Conservation (phyloP, 2,329 filamentous ascomycete genomes). For the Paramyrothecium roridum region DNA sequence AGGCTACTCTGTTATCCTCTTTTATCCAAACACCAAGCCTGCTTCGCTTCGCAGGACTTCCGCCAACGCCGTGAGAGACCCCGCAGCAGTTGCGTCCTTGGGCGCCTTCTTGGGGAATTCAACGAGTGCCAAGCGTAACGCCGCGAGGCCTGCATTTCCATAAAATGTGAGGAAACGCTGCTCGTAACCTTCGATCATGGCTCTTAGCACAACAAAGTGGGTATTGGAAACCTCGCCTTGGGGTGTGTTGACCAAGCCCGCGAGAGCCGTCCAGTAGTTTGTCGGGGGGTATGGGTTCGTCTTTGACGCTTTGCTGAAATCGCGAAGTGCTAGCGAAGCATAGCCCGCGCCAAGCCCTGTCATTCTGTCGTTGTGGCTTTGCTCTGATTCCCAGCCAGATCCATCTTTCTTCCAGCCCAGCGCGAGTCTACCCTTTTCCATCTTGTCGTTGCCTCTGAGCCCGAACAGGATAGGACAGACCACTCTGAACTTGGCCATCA, state of each 20-base stretch:
- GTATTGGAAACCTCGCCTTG: conserved; percentile 65
- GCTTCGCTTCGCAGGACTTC: conserved; percentile 48
- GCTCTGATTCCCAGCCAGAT: conserved; percentile 60
- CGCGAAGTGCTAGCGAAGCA: conserved; percentile 76
- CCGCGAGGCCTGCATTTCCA: conserved; percentile 70
- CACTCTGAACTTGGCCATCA: conserved; percentile 80
- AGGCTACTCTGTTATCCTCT: conserved; percentile 12
- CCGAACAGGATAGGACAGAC: conserved; percentile 85
- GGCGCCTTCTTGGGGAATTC: conserved; percentile 63
- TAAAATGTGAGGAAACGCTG: conserved; percentile 78
- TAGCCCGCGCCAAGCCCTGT: conserved; percentile 81
- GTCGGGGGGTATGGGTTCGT: conserved; percentile 73
- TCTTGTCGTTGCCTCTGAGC: conserved; percentile 72
- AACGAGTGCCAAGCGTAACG: conserved; percentile 68
- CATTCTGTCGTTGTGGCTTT: conserved; percentile 79
- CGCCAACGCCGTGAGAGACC: conserved; percentile 50
- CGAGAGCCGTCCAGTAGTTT: conserved; percentile 79
- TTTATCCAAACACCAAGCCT: conserved; percentile 42
- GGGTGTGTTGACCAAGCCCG: conserved; percentile 74
- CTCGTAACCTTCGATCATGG: conserved; percentile 71
- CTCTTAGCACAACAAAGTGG: conserved; percentile 66
- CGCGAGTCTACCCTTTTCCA: conserved; percentile 60
- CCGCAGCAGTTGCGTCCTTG: conserved; percentile 44
- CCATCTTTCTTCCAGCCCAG: conserved; percentile 71
- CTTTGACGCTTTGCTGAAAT: conserved; percentile 69